Evolutionary conservation across 2,329 filamentous ascomycete species (phyloP).

Genomic region (Tympanopsis confertula): DNA sequence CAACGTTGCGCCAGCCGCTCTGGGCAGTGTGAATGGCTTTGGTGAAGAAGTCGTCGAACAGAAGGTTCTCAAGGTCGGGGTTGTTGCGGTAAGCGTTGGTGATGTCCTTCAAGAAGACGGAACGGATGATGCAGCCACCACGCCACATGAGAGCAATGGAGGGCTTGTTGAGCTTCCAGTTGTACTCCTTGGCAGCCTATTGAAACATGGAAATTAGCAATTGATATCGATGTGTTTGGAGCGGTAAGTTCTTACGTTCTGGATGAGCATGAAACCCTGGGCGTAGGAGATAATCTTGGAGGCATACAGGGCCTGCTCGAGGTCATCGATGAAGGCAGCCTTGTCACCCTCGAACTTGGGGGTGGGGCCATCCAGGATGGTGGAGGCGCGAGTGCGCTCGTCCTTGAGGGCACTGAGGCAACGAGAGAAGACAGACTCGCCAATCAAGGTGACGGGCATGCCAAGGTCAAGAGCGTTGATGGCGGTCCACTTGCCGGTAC

Average conservation of each 20-base stretch:
- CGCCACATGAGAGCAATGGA: conserved; percentile 99
- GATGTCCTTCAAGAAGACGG: conserved; percentile 99
- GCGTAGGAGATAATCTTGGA: conserved; percentile 99
- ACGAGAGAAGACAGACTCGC: conserved; percentile 88
- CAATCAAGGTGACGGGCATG: conserved; percentile 96
- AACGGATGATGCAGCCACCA: conserved; percentile 98
- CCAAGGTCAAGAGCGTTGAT: conserved; percentile 97
- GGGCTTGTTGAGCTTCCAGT: conserved; percentile 99
- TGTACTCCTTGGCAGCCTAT: conserved; percentile 86
- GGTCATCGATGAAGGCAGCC: conserved; percentile 86
- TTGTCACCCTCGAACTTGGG: conserved; percentile 81
- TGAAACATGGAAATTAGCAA: conserved; percentile 11
- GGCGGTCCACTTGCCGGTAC: conserved; percentile 99
- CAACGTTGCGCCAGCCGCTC: conserved; percentile 79
- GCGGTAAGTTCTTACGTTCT: conserved; percentile 55
- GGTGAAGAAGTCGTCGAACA: conserved; percentile 99
- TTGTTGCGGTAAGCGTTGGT: conserved; percentile 90
- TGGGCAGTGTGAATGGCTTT: conserved; percentile 96
- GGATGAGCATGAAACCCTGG: conserved; percentile 99
- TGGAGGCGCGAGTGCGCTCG: conserved; percentile 75
- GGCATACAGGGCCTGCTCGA: conserved; percentile 96
- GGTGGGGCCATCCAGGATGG: conserved; percentile 65
- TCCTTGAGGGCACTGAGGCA: conserved; percentile 91
- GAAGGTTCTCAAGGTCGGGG: conserved; percentile 90
- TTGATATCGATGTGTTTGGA: neutral